A percentile compares a stretch with the other conserved stretches of the same genome.
Conservation (phyloP, 2,329 filamentous ascomycete species). For the Verticillium alfalfae region DNA sequence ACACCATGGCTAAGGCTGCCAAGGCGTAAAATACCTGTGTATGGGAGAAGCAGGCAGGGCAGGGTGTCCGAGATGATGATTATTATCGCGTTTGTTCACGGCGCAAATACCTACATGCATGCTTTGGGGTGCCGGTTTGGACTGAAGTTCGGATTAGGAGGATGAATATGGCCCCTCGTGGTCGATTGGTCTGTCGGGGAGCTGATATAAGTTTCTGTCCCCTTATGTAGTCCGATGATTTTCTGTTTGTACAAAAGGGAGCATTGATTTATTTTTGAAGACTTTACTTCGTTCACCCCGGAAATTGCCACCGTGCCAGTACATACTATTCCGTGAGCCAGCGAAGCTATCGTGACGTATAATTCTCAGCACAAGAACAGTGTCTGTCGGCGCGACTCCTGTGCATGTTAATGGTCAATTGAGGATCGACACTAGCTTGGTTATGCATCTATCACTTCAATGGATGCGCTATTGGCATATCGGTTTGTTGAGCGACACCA, state of each 20-base stretch:
- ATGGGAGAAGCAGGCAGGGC: too few relatives aligned
- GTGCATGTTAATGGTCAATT: too few relatives aligned
- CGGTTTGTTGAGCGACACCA: too few relatives aligned
- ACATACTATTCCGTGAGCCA: neutral
- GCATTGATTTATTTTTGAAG: slow-evolving; percentile 7
- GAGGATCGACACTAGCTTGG: too few relatives aligned
- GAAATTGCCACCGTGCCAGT: neutral
- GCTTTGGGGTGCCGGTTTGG: neutral
- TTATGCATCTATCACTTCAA: too few relatives aligned
- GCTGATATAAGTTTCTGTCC: slow-evolving; percentile 16
- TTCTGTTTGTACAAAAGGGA: slow-evolving; percentile 29
- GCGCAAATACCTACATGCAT: slow-evolving; percentile 1
- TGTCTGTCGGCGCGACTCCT: too few relatives aligned
- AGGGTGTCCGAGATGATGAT: neutral
- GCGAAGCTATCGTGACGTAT: neutral
- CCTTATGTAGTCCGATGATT: slow-evolving; percentile 14
- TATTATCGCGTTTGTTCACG: neutral
- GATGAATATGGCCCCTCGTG: slow-evolving; percentile 1
- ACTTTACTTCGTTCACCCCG: neutral
- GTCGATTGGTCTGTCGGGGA: neutral
- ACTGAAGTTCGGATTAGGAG: neutral
- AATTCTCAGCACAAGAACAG: too few relatives aligned
- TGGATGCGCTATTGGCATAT: too few relatives aligned
- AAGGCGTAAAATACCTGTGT: slow-evolving; percentile 14
- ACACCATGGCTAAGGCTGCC: slow-evolving; percentile 86